phyloP scores from a whole-genome alignment of 768 basidiomycete genomes.

The Gloeostereum incarnatum region DNA sequence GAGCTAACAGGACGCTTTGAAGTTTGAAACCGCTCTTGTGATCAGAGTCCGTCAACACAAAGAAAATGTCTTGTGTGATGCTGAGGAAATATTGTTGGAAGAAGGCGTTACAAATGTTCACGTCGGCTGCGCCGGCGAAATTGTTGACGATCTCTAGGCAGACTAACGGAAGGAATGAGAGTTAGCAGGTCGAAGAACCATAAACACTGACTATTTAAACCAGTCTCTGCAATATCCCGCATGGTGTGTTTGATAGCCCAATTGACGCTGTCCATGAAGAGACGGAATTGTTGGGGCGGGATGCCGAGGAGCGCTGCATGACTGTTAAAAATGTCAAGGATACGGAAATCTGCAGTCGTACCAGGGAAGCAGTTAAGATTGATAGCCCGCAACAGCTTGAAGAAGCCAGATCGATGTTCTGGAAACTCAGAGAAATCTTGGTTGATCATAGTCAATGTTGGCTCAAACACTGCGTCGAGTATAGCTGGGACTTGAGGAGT shows the following conservation, averaged over 20 bases:
- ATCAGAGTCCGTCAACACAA: constrained; percentile 93
- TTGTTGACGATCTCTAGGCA: constrained; percentile 94
- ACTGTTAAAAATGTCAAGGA: constrained; percentile 4
- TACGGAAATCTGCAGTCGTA: constrained; percentile 19
- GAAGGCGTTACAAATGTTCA: constrained; percentile 78
- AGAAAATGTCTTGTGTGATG: constrained; percentile 93
- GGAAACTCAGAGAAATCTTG: constrained; percentile 99
- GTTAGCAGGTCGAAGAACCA: constrained; percentile 1
- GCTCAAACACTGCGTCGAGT: constrained; percentile 95
- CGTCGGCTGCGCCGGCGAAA: constrained; percentile 70
- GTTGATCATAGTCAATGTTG: constrained; percentile 97
- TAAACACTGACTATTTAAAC: constrained; percentile 53
- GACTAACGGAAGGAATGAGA: constrained; percentile 36
- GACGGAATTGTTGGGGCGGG: constrained; percentile 90
- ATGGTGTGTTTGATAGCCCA: constrained; percentile 99
- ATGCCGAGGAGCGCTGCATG: constrained; percentile 68
- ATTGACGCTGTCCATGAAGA: constrained; percentile 96
- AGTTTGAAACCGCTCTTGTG: constrained; percentile 99
- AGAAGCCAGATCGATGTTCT: constrained; percentile 96
- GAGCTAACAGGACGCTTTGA: constrained; percentile 85
- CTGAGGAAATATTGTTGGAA: constrained; percentile 95
- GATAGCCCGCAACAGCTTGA: constrained; percentile 88
- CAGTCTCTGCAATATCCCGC: constrained; percentile 95
- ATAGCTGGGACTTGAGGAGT: constrained; percentile 93
- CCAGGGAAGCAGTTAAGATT: constrained; percentile 95